phyloP scores from a whole-genome alignment of 345 rosid species.

The Salix purpurea region DNA sequence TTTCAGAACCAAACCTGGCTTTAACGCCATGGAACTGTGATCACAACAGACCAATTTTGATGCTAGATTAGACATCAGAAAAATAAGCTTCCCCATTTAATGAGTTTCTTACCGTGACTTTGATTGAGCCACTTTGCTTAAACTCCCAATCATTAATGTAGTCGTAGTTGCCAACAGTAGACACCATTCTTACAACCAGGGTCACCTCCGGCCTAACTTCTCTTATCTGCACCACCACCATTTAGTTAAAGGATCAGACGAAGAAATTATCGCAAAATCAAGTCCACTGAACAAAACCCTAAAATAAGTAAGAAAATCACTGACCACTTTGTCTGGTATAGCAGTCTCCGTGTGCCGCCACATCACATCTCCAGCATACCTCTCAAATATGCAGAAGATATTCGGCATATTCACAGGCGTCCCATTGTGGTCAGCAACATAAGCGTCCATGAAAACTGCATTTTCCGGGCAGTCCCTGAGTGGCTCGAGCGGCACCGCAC shows the following conservation, averaged over 20 bases:
- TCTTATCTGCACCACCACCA: conserved; percentile 25
- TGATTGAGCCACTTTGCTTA: conserved; percentile 30
- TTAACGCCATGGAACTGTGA: background rate
- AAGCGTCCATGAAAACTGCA: background rate
- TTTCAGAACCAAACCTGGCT: background rate
- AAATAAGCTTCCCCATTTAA: background rate
- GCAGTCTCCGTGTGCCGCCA: background rate
- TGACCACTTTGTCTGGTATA: background rate
- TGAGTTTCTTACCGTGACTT: conserved; percentile 11
- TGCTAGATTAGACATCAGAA: too few relatives aligned
- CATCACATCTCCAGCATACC: background rate
- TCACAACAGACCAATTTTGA: background rate
- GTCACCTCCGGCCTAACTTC: conserved; percentile 47
- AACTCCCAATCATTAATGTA: background rate
- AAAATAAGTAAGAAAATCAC: too few relatives aligned
- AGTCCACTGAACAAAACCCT: background rate
- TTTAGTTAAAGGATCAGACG: background rate
- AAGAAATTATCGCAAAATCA: background rate
- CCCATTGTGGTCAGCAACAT: background rate
- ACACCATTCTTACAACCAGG: conserved; percentile 47
- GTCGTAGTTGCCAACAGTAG: conserved; percentile 11
- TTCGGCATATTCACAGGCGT: background rate
- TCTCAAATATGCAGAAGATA: background rate
- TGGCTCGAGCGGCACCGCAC: background rate
- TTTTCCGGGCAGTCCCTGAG: background rate